Evolutionary conservation across 2,329 filamentous ascomycete genomes (phyloP), one percentile per base, ranked within the genome.

Genomic region (Orbilia oligospora): DNA sequence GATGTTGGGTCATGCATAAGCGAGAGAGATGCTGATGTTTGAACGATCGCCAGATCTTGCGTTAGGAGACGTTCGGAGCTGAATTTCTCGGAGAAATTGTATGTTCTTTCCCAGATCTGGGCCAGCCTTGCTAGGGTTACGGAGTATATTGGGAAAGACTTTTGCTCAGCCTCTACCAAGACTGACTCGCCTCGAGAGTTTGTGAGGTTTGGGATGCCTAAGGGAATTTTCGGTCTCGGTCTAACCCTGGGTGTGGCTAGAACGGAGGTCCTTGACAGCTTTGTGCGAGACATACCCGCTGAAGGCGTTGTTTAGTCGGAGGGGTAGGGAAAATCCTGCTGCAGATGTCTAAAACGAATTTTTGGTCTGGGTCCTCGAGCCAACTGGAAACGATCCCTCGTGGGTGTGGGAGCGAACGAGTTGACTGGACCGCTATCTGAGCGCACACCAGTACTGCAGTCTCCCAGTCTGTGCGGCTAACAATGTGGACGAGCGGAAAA

Each of bases 241-340:
- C 67, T 77, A 44, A 33, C 56, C 6, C 18, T 61, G 12, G 33
- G 33, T 78, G 75, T 69, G 75, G 75, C 75, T 61, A 61, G 68
- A 72, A 63, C 67, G n/a, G 33, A 64, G 58, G 18, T 48, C 67
- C 53, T 27, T 64, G 55, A 78, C 41, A 38, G 53, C 49, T n/a
- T 58, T 27, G 51, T 71, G 67, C 67, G 61, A 77, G 67, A 77
- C 73, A 77, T 67, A 77, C 51, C 67, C 73, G 67, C 66, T 56
- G 36, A 55, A 77, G 67, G 51, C 73, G 73, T 61, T 67, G 51
- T 68, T 16, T 55, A 33, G 46, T 71, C 30, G 38, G 48, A 38
- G 38, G 22, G 27, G n/a, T 30, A 38, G 48, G n/a, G 56, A 33
- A 58, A 55, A 33, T 56, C 38, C 18, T 67, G 56, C 46, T 55